Base-by-base conservation (phyloP, 805 yeast species). In the Cyberlindnera nakhonratchasimensis region DNA sequence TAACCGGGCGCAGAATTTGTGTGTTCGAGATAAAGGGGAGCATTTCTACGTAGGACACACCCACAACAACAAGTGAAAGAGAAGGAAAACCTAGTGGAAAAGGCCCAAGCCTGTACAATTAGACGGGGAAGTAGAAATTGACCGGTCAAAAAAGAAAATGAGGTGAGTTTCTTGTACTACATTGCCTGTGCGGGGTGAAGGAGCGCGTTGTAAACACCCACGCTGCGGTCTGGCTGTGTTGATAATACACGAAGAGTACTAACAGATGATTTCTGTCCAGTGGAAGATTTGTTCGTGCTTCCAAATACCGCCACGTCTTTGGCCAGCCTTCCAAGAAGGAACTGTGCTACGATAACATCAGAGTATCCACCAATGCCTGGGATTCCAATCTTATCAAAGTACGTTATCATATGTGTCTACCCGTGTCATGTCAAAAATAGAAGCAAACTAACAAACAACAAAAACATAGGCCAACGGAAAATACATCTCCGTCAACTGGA, bases 271-370 rank as follows among this genome's bases (percentile, higher is more conserved):
- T 20, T 21, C 20, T 10, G 14, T 3, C 12, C 33, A 82, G 89
- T 66, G 89, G 89, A 26, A 81, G 85, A 65, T 89, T 90, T 62
- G 97, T 93, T 32, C 86, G 98, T 68, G 96, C 96, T 18, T 91
- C 98, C 9, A 93, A 93, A 63, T 93, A 82, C 62, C 87, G 99
- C 61, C 98, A 93, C 62, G 97, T 93, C 18, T 93, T 75, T 64
- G 98, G 98, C 31, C 97, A 90, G 67, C 79, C 93, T 14, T 71
- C 80, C 47, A 67, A 80, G 69, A 70, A 55, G 46, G 75, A 71
- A 46, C 53, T 67, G 24, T 68, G 69, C 40, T 71, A 67, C 47
- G 74, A 70, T 43, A 71, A 71, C 51, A 52, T 86, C 51, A 81
- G 78, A 56, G 77, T 83, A 43, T 86, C 96, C 52, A 82, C 86